Percentiles rank a stretch among this genome's conserved stretches.
Evolutionary conservation across 768 basidiomycete genomes (phyloP).

Genomic region (Filobasidium floriforme): DNA sequence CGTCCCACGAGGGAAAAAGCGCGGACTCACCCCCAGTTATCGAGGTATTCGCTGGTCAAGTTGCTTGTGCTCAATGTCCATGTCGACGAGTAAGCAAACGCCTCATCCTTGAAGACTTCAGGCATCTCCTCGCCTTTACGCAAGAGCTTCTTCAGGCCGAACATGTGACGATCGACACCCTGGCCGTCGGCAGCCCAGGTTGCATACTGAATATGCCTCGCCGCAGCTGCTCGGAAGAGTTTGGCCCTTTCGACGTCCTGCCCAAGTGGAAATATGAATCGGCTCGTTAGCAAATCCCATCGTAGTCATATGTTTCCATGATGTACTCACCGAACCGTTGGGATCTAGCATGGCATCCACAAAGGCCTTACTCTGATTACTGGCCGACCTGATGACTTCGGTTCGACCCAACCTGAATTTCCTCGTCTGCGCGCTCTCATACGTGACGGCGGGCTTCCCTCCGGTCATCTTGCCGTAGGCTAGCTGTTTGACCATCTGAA

Average conservation of each 20-base stretch:
- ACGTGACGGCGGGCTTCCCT: constrained; percentile 66
- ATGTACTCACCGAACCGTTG: constrained; percentile 48
- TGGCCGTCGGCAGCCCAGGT: constrained; percentile 87
- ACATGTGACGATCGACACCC: constrained; percentile 91
- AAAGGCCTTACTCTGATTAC: constrained; percentile 74
- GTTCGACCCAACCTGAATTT: constrained; percentile 85
- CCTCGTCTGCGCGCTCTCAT: constrained; percentile 90
- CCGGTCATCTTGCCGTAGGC: constrained; percentile 76
- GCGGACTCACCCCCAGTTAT: constrained; percentile 78
- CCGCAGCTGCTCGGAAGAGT: constrained; percentile 67
- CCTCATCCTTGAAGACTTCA: constrained; percentile 64
- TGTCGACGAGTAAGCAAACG: constrained; percentile 63
- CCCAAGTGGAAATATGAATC: not conserved
- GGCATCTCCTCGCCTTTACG: constrained; percentile 65
- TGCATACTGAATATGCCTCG: constrained; percentile 78
- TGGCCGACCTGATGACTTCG: constrained; percentile 84
- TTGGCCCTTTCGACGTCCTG: constrained; percentile 56
- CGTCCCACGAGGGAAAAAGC: constrained; percentile 14
- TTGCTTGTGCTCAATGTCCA: constrained; percentile 94
- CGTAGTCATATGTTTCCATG: not conserved
- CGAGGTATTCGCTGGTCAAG: constrained; percentile 67
- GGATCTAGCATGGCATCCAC: constrained; percentile 77
- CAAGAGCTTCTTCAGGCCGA: constrained; percentile 79
- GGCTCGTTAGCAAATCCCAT: not conserved
- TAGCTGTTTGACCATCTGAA: constrained; percentile 89